phyloP scores from a whole-genome alignment of 139 green algal genomes.

The Chlorella sp. region DNA sequence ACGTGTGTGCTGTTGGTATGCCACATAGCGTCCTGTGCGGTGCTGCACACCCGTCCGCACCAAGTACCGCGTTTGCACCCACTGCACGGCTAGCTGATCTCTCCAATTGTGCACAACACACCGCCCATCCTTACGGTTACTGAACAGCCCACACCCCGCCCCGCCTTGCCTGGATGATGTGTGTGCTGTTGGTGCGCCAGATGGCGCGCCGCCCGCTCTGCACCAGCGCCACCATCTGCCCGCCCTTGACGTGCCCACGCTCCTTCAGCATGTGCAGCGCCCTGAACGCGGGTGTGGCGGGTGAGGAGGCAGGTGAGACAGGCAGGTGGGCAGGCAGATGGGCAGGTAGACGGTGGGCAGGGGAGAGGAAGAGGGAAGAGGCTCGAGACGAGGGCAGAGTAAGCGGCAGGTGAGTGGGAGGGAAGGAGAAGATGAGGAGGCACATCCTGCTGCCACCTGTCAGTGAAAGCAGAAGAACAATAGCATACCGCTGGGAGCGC shows the following conservation, averaged over 20 bases:
- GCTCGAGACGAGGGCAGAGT: not conserved
- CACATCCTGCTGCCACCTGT: too few species aligned
- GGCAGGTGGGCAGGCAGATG: not conserved
- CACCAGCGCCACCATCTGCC: constrained; percentile 82
- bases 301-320: too few species aligned
- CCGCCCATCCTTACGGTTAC: not conserved
- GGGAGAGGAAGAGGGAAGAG: too few species aligned
- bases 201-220: constrained; percentile 84
- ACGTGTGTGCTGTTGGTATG: constrained; percentile 66
- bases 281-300: too few species aligned
- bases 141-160: not conserved
- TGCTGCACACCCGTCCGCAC: not conserved
- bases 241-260: constrained; percentile 62
- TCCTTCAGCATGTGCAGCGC: constrained; percentile 71
- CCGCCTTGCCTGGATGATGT: constrained; percentile 78
- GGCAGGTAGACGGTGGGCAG: too few species aligned
- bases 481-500: too few species aligned
- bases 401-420: not conserved
- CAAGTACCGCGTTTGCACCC: not conserved
- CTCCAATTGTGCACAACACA: not conserved
- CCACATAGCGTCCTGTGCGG: not conserved
- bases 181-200: constrained; percentile 78
- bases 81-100: not conserved
- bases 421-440: too few species aligned
- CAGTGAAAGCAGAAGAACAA: too few species aligned